phyloP scores from a whole-genome alignment of 164 flowering plant genomes.

The Echeveria elegans region DNA sequence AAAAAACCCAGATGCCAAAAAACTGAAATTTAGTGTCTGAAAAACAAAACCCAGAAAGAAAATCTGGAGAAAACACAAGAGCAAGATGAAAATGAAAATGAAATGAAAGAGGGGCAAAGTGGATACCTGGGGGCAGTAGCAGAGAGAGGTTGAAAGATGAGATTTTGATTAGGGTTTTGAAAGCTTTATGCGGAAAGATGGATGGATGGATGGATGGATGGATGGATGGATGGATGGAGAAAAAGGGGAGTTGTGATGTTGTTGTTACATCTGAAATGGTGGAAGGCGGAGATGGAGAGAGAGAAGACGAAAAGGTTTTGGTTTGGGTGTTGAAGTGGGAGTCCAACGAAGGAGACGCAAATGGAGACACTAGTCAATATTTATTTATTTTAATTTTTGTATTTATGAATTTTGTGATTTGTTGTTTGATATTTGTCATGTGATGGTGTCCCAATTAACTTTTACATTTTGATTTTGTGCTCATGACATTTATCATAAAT shows the following conservation, averaged over 20 bases:
- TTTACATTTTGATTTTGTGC: neutral
- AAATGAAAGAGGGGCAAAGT: neutral
- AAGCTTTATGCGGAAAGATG: neutral
- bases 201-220: too few species aligned
- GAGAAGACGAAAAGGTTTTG: neutral
- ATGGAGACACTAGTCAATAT: neutral
- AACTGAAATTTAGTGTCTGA: neutral
- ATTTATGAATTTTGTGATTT: neutral
- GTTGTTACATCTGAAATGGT: neutral
- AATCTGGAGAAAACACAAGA: neutral
- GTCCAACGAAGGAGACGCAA: neutral
- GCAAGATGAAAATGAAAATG: neutral
- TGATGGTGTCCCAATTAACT: neutral
- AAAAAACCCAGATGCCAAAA: neutral
- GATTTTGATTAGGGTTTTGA: constrained; percentile 1
- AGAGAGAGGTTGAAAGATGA: neutral
- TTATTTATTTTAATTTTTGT: neutral
- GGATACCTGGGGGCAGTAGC: neutral
- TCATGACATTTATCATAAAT: too few species aligned
- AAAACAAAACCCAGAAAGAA: constrained; percentile 5
- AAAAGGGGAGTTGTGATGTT: neutral
- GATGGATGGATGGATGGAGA: too few species aligned
- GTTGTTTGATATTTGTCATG: neutral
- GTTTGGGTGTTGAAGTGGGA: neutral
- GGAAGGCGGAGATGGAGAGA: neutral